A percentile compares a stretch with the other conserved stretches of the same genome.
Conservation (phyloP, 148 eudicot species). For the Chenopodium berlandieri region DNA sequence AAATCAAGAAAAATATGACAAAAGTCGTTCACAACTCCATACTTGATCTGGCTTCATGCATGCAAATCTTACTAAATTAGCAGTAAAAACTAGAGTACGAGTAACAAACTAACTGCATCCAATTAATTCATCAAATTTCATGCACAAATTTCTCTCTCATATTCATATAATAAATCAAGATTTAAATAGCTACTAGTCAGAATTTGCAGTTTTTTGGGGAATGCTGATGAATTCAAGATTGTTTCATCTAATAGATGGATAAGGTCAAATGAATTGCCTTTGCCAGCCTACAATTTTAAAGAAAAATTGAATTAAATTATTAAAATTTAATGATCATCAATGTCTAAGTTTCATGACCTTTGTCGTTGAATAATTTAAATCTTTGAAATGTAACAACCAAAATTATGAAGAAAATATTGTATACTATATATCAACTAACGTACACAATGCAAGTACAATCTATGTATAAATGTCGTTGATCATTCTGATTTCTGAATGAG, state of each 20-base stretch:
- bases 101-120: neutral
- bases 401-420: too few relatives aligned
- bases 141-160: neutral
- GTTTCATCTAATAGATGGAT: slow-evolving; percentile 10
- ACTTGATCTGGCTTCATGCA: neutral
- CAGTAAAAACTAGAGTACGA: neutral
- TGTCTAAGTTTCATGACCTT: slow-evolving; percentile 13
- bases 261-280: neutral
- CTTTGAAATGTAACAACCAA: too few relatives aligned
- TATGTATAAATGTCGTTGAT: slow-evolving; percentile 7
- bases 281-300: neutral
- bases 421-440: too few relatives aligned
- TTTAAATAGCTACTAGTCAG: slow-evolving; percentile 7
- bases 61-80: neutral
- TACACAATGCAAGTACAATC: neutral
- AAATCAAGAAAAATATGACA: neutral
- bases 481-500: neutral
- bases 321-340: neutral
- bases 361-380: slow-evolving; percentile 2
- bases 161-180: neutral
- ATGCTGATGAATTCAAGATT: slow-evolving; percentile 12
- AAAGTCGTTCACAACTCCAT: neutral
- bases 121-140: neutral
- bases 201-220: slow-evolving; percentile 25
- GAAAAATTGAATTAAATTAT: neutral